These are phyloP conservation scores for Mycena sp. DNA, from an alignment of 1,284 basidiomycete genomes.

Conservation along the genomic window DNA sequence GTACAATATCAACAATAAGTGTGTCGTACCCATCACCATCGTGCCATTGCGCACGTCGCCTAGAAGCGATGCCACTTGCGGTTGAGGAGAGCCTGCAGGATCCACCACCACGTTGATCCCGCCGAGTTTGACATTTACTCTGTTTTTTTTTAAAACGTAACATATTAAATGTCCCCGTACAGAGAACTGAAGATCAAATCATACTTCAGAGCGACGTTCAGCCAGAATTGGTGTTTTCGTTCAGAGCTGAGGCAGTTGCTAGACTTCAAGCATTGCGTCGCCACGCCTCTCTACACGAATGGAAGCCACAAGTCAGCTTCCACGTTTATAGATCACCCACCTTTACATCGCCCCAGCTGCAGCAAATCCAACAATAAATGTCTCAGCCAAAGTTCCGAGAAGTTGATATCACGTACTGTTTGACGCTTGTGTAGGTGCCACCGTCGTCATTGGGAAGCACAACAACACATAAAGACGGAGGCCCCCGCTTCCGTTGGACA, in stretches of 20 bases:
- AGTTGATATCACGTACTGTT: conserved; percentile 52
- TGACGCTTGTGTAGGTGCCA: conserved; percentile 56
- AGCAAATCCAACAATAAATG: background rate
- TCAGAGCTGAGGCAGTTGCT: conserved; percentile 50
- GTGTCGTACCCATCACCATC: conserved; percentile 56
- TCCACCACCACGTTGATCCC: conserved; percentile 61
- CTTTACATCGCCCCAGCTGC: conserved; percentile 28
- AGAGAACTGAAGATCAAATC: background rate
- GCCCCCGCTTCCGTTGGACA: background rate
- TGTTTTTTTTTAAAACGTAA: background rate
- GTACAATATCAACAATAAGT: background rate
- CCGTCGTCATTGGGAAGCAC: conserved; percentile 56
- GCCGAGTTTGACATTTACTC: conserved; percentile 55
- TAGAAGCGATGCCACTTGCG: conserved; percentile 38
- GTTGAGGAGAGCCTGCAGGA: conserved; percentile 45
- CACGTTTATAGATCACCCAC: background rate
- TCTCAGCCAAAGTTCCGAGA: no score
- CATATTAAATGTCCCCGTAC: background rate
- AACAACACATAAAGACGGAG: conserved; percentile 28
- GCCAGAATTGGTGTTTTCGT: conserved; percentile 50
- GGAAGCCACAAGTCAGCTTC: no score
- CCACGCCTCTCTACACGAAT: conserved; percentile 47
- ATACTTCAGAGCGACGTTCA: conserved; percentile 62
- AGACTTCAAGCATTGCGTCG: conserved; percentile 56
- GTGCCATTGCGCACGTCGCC: conserved; percentile 60